Evolutionary conservation across 306 rosid genomes (phyloP), one percentile per base, ranked within the genome.

Genomic region (Dalbergia cochinchinensis): DNA sequence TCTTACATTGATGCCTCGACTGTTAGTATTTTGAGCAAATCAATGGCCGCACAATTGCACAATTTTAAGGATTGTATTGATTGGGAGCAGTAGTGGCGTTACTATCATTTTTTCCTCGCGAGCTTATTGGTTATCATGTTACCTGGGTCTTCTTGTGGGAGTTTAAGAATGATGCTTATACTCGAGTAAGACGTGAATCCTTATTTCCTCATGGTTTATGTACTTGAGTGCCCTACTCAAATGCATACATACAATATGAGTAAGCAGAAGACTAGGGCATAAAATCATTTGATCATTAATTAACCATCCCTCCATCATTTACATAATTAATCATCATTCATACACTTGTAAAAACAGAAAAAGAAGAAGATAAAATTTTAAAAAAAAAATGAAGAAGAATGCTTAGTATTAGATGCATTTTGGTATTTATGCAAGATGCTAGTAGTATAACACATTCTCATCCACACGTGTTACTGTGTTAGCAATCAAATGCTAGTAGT

Each of bases 161-260:
- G 54, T 68, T 42, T 73, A 57, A 57, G 53, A 78, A 69, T 84
- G 15, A 86, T 53, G 77, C 12, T 44, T 74, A 69, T 74, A 66
- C 47, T 51, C 18, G 73, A 57, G 76, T n/a, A 34, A 58, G 19
- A 69, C 64, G 34, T n/a, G 12, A 69, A 18, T 39, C 26, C 63
- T 66, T 74, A 63, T 48, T 16, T 13, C 45, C 68, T 82, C 84
- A 67, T 84, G 79, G 60, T 71, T 80, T 34, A 48, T 37, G 60
- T 15, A 19, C 78, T 82, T 58, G 77, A 80, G 71, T 89, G 62
- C 78, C 76, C 20, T 67, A 65, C 74, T 67, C 59, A 47, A 54
- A 63, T 47, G 71, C 45, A 79, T 35, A 67, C 45, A 79, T 20
- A 39, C 41, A 66, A 31, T 16, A 19, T 6, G 45, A 53, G 44